phyloP scores from a whole-genome alignment of 148 eudicot genomes.

The Nepenthes mirabilis region DNA sequence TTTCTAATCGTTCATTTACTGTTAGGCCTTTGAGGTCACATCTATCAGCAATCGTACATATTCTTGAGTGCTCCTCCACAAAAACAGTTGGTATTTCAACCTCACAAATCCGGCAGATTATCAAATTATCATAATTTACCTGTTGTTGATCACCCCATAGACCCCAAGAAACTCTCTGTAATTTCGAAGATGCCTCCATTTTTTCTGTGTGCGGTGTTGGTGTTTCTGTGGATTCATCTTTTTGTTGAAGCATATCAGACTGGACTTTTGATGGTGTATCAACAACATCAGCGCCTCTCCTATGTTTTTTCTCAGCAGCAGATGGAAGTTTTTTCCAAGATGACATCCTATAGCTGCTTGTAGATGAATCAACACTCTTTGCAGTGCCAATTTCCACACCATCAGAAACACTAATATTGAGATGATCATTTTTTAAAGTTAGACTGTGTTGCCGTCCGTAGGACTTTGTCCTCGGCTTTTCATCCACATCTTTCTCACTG shows the following conservation, averaged over 20 bases:
- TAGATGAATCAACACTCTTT: conserved; percentile 58
- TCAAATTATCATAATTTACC: conserved; percentile 45
- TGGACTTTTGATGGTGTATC: conserved; percentile 41
- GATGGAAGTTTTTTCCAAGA: conserved; percentile 95
- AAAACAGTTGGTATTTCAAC: conserved; percentile 91
- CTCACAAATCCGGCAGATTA: conserved; percentile 96
- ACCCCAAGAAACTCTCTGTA: conserved; percentile 43
- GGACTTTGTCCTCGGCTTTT: conserved; percentile 29
- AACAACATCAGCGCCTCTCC: conserved; percentile 31
- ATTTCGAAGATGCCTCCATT: conserved; percentile 33
- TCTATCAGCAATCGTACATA: conserved; percentile 92
- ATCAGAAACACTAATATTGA: conserved; percentile 19
- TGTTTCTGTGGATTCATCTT: conserved; percentile 32
- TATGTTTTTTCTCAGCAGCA: conserved; percentile 43
- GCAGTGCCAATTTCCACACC: conserved; percentile 59
- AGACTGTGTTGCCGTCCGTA: conserved; percentile 29
- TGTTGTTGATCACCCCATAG: conserved; percentile 58
- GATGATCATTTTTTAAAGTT: conserved; percentile 24
- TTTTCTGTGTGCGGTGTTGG: conserved; percentile 25
- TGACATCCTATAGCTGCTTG: conserved; percentile 72
- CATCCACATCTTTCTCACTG: conserved; percentile 24
- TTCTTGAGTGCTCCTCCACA: conserved; percentile 96
- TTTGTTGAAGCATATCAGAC: conserved; percentile 24
- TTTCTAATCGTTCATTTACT: conserved; percentile 73
- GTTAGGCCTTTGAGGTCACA: conserved; percentile 86